Evolutionary conservation across 108 stramenopile genomes (phyloP).

Genomic region (Schizochytrium sp.): DNA sequence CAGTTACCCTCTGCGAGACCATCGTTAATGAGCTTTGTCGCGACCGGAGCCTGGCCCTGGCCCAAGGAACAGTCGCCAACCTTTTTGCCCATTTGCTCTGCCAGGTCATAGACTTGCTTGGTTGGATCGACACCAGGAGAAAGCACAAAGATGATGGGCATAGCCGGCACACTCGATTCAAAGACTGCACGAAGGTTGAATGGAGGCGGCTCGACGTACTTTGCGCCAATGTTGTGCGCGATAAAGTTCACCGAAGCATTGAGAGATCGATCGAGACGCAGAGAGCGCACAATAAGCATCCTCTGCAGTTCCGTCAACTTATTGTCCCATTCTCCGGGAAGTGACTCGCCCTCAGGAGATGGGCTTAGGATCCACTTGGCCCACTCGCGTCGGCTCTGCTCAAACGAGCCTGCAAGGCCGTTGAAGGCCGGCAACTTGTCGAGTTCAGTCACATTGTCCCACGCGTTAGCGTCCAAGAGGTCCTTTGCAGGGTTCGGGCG

Average conservation of each 20-base stretch:
- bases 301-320: conserved; percentile 50
- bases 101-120: conserved; percentile 35
- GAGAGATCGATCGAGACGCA: conserved; percentile 47
- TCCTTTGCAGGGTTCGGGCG: conserved; percentile 41
- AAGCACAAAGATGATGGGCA: conserved; percentile 56
- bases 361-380: conserved; percentile 45
- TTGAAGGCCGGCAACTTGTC: conserved; percentile 44
- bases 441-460: conserved; percentile 58
- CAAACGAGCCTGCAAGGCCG: conserved; percentile 44
- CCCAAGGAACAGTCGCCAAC: conserved; percentile 50
- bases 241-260: conserved; percentile 48
- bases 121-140: conserved; percentile 61
- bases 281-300: conserved; percentile 45
- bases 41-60: conserved; percentile 57
- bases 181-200: conserved; percentile 43
- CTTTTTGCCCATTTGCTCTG: background rate
- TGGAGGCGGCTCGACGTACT: conserved; percentile 51
- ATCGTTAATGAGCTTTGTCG: conserved; percentile 38
- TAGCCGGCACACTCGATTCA: conserved; percentile 22
- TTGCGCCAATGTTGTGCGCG: conserved; percentile 40
- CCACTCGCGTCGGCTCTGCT: conserved; percentile 54
- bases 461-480: conserved; percentile 43
- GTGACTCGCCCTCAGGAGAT: conserved; percentile 42
- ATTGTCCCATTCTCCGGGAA: conserved; percentile 56
- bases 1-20: conserved; percentile 38